Percentiles rank a stretch among this genome's conserved stretches.
phyloP scores from a whole-genome alignment of 2,329 filamentous ascomycete genomes.

The Phyllosticta paracitricarpa region DNA sequence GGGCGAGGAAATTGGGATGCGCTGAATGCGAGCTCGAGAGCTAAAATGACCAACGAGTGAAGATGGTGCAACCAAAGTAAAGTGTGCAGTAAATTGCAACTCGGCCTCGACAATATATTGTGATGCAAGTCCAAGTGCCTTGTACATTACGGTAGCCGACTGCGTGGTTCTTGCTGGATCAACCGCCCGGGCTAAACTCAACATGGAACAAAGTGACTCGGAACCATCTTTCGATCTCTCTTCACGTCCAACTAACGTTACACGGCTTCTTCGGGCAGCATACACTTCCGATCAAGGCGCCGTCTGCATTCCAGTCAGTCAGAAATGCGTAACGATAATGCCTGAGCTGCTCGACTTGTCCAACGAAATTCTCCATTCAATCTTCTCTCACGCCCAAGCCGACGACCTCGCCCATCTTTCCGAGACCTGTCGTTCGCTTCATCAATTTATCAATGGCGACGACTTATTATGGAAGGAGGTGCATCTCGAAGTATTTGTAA shows the following conservation, averaged over 20 bases:
- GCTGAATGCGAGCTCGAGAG: too few relatives aligned
- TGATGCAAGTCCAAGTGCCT: too few relatives aligned
- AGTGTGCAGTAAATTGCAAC: too few relatives aligned
- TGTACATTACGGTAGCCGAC: too few relatives aligned
- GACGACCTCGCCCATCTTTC: conserved; percentile 6
- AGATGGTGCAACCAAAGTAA: too few relatives aligned
- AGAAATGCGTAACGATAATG: neutral
- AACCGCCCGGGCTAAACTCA: too few relatives aligned
- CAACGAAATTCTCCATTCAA: conserved; percentile 9
- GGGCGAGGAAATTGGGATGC: too few relatives aligned
- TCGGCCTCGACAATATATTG: too few relatives aligned
- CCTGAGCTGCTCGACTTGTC: conserved; percentile 5
- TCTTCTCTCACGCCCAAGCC: neutral
- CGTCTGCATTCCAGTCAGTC: neutral
- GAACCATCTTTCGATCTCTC: neutral
- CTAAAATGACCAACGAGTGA: too few relatives aligned
- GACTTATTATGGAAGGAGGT: conserved; percentile 10
- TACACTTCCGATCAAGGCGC: neutral
- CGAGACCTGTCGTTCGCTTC: conserved; percentile 3
- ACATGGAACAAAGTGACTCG: too few relatives aligned
- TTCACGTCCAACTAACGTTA: neutral
- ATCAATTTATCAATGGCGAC: conserved; percentile 7
- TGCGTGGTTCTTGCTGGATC: too few relatives aligned
- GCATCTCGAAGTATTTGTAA: conserved; percentile 3
- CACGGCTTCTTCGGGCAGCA: neutral